phyloP scores from a whole-genome alignment of 2,329 filamentous ascomycete species.

The Aspergillus terreus region DNA sequence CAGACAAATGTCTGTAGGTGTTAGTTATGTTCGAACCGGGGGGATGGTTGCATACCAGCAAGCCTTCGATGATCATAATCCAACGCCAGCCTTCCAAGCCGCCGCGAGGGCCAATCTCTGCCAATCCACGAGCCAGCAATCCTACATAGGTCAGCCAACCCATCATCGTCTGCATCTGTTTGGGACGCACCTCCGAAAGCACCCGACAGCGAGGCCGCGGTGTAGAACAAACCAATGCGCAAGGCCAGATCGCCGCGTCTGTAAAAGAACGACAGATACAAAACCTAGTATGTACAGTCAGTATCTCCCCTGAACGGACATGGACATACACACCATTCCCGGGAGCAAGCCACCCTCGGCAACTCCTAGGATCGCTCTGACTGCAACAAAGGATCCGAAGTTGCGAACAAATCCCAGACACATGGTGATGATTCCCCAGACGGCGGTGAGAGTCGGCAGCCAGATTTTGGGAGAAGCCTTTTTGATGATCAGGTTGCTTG shows the following conservation, averaged over 20 bases:
- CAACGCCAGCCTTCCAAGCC: conserved; percentile 58
- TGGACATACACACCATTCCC: conserved; percentile 53
- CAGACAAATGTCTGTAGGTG: conserved; percentile 50
- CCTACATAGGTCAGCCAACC: conserved; percentile 24
- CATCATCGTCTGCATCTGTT: not conserved
- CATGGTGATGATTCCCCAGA: conserved; percentile 57
- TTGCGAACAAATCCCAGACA: conserved; percentile 36
- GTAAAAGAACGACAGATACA: conserved; percentile 64
- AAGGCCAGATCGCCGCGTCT: conserved; percentile 58
- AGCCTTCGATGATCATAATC: conserved; percentile 61
- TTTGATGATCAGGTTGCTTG: conserved; percentile 62
- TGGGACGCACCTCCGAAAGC: conserved; percentile 55
- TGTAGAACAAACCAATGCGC: conserved; percentile 66
- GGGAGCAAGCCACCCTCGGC: conserved; percentile 64
- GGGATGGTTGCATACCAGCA: conserved; percentile 21
- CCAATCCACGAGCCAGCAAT: conserved; percentile 58
- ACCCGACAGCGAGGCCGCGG: conserved; percentile 61
- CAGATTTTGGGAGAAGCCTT: conserved; percentile 58
- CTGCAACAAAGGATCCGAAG: conserved; percentile 55
- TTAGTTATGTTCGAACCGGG: not conserved
- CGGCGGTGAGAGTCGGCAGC: conserved; percentile 54
- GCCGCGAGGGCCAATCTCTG: conserved; percentile 55
- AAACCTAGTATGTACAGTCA: conserved; percentile 38
- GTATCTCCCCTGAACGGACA: not conserved
- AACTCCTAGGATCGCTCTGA: conserved; percentile 59